These are phyloP conservation scores for Paramecium biaurelia DNA, from an alignment of 73 alveolate species.

Conservation along the genomic window DNA sequence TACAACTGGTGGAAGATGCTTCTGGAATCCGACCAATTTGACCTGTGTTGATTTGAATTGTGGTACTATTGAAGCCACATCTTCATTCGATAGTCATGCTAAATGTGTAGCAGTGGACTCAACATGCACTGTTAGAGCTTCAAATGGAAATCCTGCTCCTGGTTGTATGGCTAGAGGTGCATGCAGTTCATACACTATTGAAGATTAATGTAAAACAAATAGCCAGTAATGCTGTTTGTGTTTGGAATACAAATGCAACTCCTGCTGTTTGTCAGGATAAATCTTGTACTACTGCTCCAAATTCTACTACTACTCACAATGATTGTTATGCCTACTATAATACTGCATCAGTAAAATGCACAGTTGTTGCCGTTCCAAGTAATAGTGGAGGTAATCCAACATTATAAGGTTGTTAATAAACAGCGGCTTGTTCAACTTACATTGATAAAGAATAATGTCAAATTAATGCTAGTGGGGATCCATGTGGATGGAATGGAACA, in stretches of 20 bases:
- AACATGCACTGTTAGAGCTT: neutral
- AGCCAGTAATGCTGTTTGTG: neutral
- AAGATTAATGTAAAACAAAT: neutral
- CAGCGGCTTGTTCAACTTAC: neutral
- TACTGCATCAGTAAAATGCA: neutral
- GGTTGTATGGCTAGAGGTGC: neutral
- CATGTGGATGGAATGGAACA: conserved; percentile 19
- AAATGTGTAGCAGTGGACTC: neutral
- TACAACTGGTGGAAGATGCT: neutral
- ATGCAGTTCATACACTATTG: neutral
- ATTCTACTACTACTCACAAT: neutral
- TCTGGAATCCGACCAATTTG: neutral
- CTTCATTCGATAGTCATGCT: neutral
- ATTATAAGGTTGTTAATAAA: neutral
- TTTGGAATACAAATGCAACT: neutral
- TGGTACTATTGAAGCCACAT: neutral
- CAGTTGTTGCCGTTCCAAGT: neutral
- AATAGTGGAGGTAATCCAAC: neutral
- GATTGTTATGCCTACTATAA: neutral
- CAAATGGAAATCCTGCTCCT: neutral
- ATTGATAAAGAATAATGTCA: neutral
- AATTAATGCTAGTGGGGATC: neutral
- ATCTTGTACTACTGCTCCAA: neutral
- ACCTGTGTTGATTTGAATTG: neutral
- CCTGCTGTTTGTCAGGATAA: neutral